Base-by-base conservation (phyloP, 116 monocot genomes). In the Thalassia testudinum region DNA sequence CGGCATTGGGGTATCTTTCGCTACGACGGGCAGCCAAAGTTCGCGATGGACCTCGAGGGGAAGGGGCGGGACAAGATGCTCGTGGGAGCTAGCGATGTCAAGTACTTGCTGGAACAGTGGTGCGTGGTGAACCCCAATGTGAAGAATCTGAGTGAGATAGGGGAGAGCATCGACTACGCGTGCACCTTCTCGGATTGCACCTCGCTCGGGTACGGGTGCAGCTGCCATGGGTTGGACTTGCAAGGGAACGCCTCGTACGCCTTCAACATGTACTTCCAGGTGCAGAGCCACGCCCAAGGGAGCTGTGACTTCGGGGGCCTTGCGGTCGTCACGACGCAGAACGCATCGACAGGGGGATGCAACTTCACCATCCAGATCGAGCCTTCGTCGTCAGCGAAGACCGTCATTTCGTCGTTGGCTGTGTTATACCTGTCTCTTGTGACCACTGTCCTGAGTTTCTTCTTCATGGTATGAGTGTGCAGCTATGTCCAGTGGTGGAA, bases 11-110 rank as follows among this genome's bases (percentile, higher is more conserved):
- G 80, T 15, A 59, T 80, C 26, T 66, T 80, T 26, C 37, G 42
- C 22, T 80, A 62, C 24, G 80, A 80, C 19, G 80, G 80, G 21
- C 72, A 69, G 28, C 75, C 72, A 10, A 80, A 80, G 58, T 80
- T 30, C 26, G 24, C 62, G 5, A 47, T 80, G 54, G 76, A 76
- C 52, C 62, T 72, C 8, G 49, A 65, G 0, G 76, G 72, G 0
- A 60, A 74, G 40, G 67, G 67, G 11, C 61, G 50, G 50, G 66
- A 59, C 52, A 48, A 21, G 1, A 47, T 56, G 24, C 64, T 68
- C 0, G 59, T 65, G 15, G 59, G 63, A 7, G 75, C 79, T 0
- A 64, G 54, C 26, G 43, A 28, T 7, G 68, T 72, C 2, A 0
- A 71, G 42, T 75, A 75, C 19, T 27, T 62, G 23, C 42, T 66